Evolutionary conservation across 202 grass and related monocot species (phyloP).

Genomic region (Elaeis oleifera): DNA sequence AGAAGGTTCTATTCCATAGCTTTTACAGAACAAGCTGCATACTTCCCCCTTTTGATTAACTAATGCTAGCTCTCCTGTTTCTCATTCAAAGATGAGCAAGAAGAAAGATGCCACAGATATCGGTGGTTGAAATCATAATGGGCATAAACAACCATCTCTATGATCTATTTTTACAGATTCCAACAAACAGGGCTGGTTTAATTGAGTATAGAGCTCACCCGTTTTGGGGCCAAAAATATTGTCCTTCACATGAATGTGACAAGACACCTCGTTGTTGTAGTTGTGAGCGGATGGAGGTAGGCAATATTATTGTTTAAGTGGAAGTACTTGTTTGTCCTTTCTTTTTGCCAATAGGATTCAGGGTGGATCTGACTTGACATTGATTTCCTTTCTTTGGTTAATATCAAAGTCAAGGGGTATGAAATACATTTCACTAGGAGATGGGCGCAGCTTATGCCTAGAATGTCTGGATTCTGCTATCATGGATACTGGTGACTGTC

Average conservation of each 20-base stretch:
- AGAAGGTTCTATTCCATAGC: too few relatives aligned
- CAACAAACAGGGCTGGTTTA: constrained; percentile 56
- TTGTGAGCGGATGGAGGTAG: constrained; percentile 94
- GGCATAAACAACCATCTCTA: neutral
- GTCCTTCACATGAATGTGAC: constrained; percentile 79
- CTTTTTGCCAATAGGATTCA: too few relatives aligned
- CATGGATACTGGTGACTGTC: constrained; percentile 90
- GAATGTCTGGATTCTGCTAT: constrained; percentile 84
- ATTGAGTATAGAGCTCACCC: constrained; percentile 94
- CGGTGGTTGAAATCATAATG: too few relatives aligned
- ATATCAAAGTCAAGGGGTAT: constrained; percentile 59
- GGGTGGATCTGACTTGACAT: too few relatives aligned
- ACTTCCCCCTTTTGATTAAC: too few relatives aligned
- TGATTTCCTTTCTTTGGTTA: neutral
- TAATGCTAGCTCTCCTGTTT: too few relatives aligned
- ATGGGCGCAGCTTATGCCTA: constrained; percentile 80
- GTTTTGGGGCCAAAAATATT: constrained; percentile 97
- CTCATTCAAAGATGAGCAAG: too few relatives aligned
- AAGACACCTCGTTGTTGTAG: constrained; percentile 83
- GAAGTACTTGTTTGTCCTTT: too few relatives aligned
- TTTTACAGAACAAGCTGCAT: too few relatives aligned
- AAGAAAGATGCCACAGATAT: too few relatives aligned
- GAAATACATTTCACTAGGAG: constrained; percentile 74
- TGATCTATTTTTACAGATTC: constrained; percentile 49
- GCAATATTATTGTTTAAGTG: neutral